Percentiles rank a stretch among this genome's conserved stretches.
Evolutionary conservation across 2,329 filamentous ascomycete species (phyloP).

Genomic region (Thyridium curvatum): DNA sequence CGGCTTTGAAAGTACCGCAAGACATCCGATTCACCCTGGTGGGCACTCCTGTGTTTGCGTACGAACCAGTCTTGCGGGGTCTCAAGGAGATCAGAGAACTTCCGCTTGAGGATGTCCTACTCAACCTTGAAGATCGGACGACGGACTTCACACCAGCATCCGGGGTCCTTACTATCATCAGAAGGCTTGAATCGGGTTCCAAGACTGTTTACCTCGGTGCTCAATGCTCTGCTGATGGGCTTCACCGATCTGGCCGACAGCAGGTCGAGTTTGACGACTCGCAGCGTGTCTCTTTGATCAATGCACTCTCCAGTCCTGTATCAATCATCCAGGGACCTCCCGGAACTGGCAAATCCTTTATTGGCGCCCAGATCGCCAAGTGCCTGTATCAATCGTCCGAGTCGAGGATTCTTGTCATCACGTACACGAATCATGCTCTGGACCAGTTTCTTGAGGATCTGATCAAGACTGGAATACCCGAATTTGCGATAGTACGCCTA

Average conservation of each 20-base stretch:
- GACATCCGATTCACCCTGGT: conserved; percentile 47
- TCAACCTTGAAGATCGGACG: conserved; percentile 21
- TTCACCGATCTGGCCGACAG: neutral
- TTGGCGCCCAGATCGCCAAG: conserved; percentile 58
- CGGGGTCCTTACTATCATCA: neutral
- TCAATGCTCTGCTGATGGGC: too few species aligned
- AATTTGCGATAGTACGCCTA: conserved; percentile 49
- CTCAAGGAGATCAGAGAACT: conserved; percentile 50
- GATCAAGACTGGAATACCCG: conserved; percentile 48
- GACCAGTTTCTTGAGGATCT: conserved; percentile 63
- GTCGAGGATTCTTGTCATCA: conserved; percentile 54
- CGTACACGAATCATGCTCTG: conserved; percentile 62
- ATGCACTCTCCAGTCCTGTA: conserved; percentile 44
- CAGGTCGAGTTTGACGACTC: conserved; percentile 21
- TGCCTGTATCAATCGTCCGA: conserved; percentile 41
- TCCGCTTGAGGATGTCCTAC: conserved; percentile 47
- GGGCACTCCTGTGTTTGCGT: conserved; percentile 62
- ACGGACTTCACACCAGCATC: conserved; percentile 6
- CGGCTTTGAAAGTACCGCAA: conserved; percentile 26
- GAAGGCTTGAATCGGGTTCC: neutral
- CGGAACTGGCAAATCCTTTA: conserved; percentile 70
- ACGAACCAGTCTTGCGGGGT: conserved; percentile 57
- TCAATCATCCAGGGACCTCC: conserved; percentile 68
- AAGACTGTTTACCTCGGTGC: too few species aligned
- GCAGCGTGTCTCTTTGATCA: conserved; percentile 50